These are phyloP conservation scores for Penicillium psychrosexuale DNA, from an alignment of 2,329 filamentous ascomycete species.

Conservation along the genomic window DNA sequence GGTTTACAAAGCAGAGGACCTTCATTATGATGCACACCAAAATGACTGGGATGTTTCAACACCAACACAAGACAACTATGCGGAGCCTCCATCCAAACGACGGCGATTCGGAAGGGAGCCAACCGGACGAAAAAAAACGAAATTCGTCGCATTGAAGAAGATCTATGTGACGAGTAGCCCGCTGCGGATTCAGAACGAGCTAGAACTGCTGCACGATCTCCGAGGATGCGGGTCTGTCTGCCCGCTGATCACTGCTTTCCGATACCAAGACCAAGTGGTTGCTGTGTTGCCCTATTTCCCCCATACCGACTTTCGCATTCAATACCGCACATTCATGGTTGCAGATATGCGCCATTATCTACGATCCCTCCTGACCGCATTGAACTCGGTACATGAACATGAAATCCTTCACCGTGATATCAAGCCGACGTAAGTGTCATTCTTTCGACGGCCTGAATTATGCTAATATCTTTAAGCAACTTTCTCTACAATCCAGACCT, in stretches of 20 bases:
- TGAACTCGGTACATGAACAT: slow-evolving; percentile 77
- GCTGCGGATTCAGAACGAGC: slow-evolving; percentile 88
- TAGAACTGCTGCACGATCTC: slow-evolving; percentile 87
- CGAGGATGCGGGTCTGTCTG: slow-evolving; percentile 81
- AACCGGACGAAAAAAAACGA: slow-evolving; percentile 52
- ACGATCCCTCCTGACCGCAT: slow-evolving; percentile 77
- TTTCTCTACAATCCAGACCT: slow-evolving; percentile 81
- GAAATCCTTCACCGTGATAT: slow-evolving; percentile 92
- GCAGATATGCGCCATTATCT: slow-evolving; percentile 88
- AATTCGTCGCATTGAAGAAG: slow-evolving; percentile 96
- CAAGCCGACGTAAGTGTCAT: slow-evolving; percentile 68
- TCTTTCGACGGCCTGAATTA: neutral
- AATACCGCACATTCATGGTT: slow-evolving; percentile 87
- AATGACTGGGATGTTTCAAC: slow-evolving; percentile 81
- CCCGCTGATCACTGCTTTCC: slow-evolving; percentile 94
- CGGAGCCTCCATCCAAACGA: slow-evolving; percentile 63
- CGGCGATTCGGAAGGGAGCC: slow-evolving; percentile 44
- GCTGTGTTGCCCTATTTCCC: slow-evolving; percentile 94
- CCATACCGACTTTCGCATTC: slow-evolving; percentile 85
- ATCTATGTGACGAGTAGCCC: slow-evolving; percentile 98
- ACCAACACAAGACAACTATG: slow-evolving; percentile 62
- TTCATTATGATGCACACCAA: slow-evolving; percentile 75
- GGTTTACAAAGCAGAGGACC: slow-evolving; percentile 96
- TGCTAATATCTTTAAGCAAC: slow-evolving; percentile 51
- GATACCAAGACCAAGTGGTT: slow-evolving; percentile 88